Evolutionary conservation across 306 rosid genomes (phyloP).

Genomic region (Acacia acuminata): DNA sequence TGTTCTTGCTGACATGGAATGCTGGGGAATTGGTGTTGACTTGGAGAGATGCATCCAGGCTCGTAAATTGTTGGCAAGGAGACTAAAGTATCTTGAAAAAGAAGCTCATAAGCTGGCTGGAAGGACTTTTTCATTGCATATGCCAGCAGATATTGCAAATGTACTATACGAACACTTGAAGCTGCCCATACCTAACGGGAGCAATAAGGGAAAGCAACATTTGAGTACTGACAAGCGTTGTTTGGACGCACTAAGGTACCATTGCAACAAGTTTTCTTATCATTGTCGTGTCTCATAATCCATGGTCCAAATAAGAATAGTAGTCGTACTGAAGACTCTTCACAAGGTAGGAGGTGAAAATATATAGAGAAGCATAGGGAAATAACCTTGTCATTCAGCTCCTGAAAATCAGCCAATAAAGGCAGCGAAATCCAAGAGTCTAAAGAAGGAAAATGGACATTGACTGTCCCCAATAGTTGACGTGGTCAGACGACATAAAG

Average conservation of each 20-base stretch:
- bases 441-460: not conserved
- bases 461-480: not conserved
- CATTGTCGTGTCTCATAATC: slow-evolving; percentile 24
- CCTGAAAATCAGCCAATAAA: not conserved
- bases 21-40: slow-evolving; percentile 95
- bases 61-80: slow-evolving; percentile 74
- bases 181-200: slow-evolving; percentile 75
- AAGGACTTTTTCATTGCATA: slow-evolving; percentile 69
- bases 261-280: slow-evolving; percentile 20
- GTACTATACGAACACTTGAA: slow-evolving; percentile 79
- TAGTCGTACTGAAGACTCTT: not conserved
- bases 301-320: slow-evolving; percentile 10
- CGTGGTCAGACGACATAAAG: not conserved
- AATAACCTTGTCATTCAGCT: not conserved
- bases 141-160: slow-evolving; percentile 89
- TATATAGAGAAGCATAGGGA: not conserved
- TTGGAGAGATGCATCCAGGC: slow-evolving; percentile 88
- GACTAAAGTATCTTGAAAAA: slow-evolving; percentile 75
- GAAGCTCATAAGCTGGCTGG: slow-evolving; percentile 92
- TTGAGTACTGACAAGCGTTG: slow-evolving; percentile 93
- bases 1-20: slow-evolving; percentile 96
- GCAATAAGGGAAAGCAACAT: slow-evolving; percentile 80
- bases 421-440: not conserved
- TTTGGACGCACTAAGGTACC: slow-evolving; percentile 84
- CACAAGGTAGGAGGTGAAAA: not conserved